Evolutionary conservation across 192 early-diverging fungal species (phyloP), one percentile per base, ranked within the genome.

Genomic region (Piromyces finnis): DNA sequence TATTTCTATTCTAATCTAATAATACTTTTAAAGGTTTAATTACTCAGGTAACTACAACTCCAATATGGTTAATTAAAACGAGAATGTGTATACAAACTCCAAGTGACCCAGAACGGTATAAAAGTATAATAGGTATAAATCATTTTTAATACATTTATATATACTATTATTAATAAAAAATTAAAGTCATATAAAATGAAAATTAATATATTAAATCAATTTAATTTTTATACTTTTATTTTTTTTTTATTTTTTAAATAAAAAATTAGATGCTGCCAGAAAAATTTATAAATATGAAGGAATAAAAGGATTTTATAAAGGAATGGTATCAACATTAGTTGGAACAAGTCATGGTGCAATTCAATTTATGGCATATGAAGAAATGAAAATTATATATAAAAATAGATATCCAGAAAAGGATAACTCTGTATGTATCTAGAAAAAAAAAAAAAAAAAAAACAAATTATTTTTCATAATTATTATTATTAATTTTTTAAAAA

Each of bases 291-390:
- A 81, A n/a, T 85, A 89, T 26, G 94, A 95, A 79, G 94, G 93
- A 1, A 68, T 92, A 27, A 86, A 90, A 15, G 95, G 96, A 11
- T 82, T 97, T 27, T 93, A 93, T 84, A 87, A 90, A 37, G 94
- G 94, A 2, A 87, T 99, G 78, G 83, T 96, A 9, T 96, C 97
- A 0, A 95, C 94, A 1, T 84, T 99, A 6, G 87, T 98, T 81
- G 96, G 98, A 12, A 93, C 94, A 3, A 94, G 95, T n/a, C 97
- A 99, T 79, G 98, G 98, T 16, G 96, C 96, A 1, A 82, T 99
- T 29, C 98, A 99, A 85, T 99, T 99, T 84, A 95, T 97, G 94
- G 95, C 93, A 0, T 99, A 99, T 85, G 98, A 99, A 80, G 95
- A 97, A 79, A 91, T 99, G 91, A 99, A 98, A 86, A 89, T 51